Percentiles rank a stretch among this genome's conserved stretches.
Evolutionary conservation across 495 filamentous ascomycete genomes (phyloP).

Genomic region (Aspergillus sclerotioniger): DNA sequence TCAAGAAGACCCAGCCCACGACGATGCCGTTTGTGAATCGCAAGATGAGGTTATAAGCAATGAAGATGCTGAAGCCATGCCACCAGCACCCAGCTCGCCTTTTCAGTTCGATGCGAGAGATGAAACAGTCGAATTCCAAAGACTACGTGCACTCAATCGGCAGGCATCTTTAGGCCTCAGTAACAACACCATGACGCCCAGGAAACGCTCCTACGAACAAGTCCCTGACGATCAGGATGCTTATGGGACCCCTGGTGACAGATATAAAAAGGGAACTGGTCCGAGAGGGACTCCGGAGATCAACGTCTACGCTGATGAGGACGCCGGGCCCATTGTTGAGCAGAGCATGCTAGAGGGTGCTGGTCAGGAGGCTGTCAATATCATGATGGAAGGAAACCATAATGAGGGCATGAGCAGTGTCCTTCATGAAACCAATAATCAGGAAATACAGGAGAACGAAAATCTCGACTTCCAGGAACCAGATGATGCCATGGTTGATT

Average conservation of each 20-base stretch:
- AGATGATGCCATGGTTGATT: constrained; percentile 25
- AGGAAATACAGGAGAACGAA: constrained; percentile 19
- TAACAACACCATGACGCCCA: constrained; percentile 28
- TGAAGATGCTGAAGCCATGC: constrained; percentile 22
- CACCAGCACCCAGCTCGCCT: constrained; percentile 35
- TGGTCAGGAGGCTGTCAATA: constrained; percentile 28
- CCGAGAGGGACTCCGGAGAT: constrained; percentile 28
- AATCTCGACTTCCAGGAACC: constrained; percentile 19
- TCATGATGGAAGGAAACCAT: constrained; percentile 39
- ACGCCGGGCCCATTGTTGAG: constrained; percentile 27
- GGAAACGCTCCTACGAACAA: constrained; percentile 42
- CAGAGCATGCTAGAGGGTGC: constrained; percentile 20
- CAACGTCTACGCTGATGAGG: constrained; percentile 32
- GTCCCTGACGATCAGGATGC: constrained; percentile 30
- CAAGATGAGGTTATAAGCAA: constrained; percentile 15
- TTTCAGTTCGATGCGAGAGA: constrained; percentile 36
- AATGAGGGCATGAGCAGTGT: constrained; percentile 49
- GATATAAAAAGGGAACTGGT: constrained; percentile 34
- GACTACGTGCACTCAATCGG: constrained; percentile 18
- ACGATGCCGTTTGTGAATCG: constrained; percentile 15
- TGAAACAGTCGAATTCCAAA: constrained; percentile 33
- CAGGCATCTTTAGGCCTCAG: constrained; percentile 21
- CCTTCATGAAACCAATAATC: constrained; percentile 29
- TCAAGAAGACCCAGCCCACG: constrained; percentile 15
- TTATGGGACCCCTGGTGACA: constrained; percentile 23